Percentiles rank a stretch among this genome's conserved stretches.
phyloP scores from a whole-genome alignment of 108 stramenopile species.

The Fragilariopsis cylindrus region DNA sequence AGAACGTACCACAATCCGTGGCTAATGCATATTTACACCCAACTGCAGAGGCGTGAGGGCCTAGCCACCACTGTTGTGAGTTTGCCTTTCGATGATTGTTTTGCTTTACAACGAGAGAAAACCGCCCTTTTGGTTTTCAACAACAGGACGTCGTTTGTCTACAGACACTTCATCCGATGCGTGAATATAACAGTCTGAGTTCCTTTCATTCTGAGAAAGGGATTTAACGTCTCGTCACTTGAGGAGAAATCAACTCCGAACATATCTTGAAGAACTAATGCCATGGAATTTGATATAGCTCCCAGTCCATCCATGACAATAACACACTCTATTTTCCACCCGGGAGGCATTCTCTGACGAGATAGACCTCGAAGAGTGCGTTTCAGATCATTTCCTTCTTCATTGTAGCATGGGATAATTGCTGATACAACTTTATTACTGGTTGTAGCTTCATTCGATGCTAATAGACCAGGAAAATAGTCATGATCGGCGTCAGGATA shows the following conservation, averaged over 20 bases:
- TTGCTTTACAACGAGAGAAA: constrained; percentile 17
- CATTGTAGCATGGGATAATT: constrained; percentile 2
- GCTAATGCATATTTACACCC: constrained; percentile 9
- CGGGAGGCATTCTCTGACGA: constrained; percentile 1
- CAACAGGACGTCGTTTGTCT: not conserved
- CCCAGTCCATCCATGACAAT: constrained; percentile 22
- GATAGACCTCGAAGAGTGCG: constrained; percentile 5
- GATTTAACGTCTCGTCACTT: not conserved
- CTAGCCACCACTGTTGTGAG: constrained; percentile 21
- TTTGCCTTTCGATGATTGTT: constrained; percentile 17
- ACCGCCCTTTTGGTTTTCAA: not conserved
- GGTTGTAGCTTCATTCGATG: not conserved
- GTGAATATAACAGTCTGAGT: constrained; percentile 10
- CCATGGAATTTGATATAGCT: constrained; percentile 12
- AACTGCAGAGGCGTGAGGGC: not conserved
- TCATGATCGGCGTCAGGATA: not conserved
- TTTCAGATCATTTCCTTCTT: constrained; percentile 1
- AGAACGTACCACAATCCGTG: constrained; percentile 23
- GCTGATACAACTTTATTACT: not conserved
- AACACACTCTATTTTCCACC: constrained; percentile 16
- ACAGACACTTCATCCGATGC: not conserved
- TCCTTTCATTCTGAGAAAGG: not conserved
- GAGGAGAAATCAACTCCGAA: constrained; percentile 9
- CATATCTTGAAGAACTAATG: not conserved
- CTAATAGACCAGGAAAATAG: not conserved